A percentile compares a stretch with the other conserved stretches of the same genome.
These are phyloP conservation scores for Angomonas deanei DNA, from an alignment of 208 protist genomes.

Conservation along the genomic window DNA sequence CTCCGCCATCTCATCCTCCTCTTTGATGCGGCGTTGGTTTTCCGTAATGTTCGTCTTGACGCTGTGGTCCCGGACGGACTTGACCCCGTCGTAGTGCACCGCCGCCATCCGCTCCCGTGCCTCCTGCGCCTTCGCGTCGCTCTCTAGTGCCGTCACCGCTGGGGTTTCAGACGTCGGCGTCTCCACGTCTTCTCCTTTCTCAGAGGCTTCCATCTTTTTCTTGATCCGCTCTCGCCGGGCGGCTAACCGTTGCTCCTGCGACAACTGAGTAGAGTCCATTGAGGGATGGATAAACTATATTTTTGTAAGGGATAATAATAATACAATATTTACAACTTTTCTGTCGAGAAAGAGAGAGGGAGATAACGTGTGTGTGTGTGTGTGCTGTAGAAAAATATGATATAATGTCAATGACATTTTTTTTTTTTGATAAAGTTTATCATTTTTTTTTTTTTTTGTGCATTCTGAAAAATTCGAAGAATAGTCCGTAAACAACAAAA, in stretches of 20 bases:
- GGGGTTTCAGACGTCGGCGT: conserved; percentile 6
- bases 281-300: neutral
- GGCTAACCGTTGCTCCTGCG: conserved; percentile 4
- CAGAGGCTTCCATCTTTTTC: neutral
- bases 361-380: too few relatives aligned
- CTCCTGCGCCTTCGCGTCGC: conserved; percentile 37
- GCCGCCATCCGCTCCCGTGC: conserved; percentile 39
- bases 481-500: too few relatives aligned
- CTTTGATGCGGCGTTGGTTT: conserved; percentile 56
- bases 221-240: conserved; percentile 2
- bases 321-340: neutral
- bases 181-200: neutral
- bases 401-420: too few relatives aligned
- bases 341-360: neutral
- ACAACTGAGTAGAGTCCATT: conserved; percentile 2
- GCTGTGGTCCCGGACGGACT: conserved; percentile 53
- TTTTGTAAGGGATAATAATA: neutral
- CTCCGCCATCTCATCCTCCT: conserved; percentile 33
- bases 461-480: conserved; percentile 4
- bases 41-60: conserved; percentile 62
- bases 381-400: too few relatives aligned
- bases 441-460: too few relatives aligned
- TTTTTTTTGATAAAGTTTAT: too few relatives aligned
- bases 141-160: conserved; percentile 14
- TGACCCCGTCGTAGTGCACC: conserved; percentile 27